These are phyloP conservation scores for Trichoderma oligosporum DNA, from an alignment of 2,329 filamentous ascomycete species.

Conservation along the genomic window DNA sequence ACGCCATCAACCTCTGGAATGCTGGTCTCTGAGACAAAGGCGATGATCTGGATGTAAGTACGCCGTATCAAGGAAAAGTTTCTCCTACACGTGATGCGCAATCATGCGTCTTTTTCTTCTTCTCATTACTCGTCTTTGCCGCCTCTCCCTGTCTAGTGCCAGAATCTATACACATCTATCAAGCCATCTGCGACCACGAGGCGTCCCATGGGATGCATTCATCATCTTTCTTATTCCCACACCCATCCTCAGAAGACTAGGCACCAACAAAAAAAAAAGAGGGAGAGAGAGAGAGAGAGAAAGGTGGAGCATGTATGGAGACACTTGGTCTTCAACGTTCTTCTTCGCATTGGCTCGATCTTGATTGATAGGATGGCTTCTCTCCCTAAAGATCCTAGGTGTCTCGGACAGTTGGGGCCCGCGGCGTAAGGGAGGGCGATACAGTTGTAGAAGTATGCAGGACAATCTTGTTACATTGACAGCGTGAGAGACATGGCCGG, in stretches of 20 bases:
- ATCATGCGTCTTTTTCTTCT: constrained; percentile 11
- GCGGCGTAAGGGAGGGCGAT: constrained; percentile 11
- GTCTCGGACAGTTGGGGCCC: constrained; percentile 14
- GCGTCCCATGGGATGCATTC: neutral
- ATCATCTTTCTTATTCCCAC: neutral
- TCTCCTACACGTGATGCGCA: constrained; percentile 27
- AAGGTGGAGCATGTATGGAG: neutral
- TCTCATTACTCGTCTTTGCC: neutral
- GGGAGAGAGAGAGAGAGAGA: neutral
- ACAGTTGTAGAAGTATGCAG: constrained; percentile 19
- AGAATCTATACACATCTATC: neutral
- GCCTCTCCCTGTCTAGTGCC: neutral
- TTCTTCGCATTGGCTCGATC: neutral
- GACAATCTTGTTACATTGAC: constrained; percentile 19
- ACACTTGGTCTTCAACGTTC: neutral
- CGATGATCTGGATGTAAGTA: constrained; percentile 23
- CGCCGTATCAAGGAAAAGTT: constrained; percentile 26
- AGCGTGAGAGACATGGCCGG: constrained; percentile 7
- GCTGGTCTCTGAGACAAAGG: constrained; percentile 37
- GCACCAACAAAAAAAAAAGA: neutral
- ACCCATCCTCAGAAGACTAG: neutral
- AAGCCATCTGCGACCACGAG: neutral
- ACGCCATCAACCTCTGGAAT: constrained; percentile 32
- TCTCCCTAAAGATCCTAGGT: constrained; percentile 6
- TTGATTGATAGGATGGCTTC: neutral